Evolutionary conservation across 108 stramenopile genomes (phyloP).

Genomic region (Cyclotella choctawhatcheeana): DNA sequence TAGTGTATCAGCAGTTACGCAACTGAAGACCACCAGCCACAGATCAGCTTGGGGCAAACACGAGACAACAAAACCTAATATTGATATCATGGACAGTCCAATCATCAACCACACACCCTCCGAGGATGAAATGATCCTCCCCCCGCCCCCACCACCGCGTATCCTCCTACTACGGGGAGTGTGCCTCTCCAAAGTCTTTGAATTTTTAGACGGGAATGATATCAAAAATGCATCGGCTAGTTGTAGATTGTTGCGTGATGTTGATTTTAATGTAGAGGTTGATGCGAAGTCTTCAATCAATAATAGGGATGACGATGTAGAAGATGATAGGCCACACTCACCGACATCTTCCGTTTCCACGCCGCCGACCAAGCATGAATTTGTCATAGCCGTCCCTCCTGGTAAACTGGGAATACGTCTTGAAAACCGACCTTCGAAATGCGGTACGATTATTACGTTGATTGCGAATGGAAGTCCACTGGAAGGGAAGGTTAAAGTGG

Average conservation of each 20-base stretch:
- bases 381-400: not conserved
- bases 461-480: conserved; percentile 64
- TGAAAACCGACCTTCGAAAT: not conserved
- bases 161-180: conserved; percentile 6
- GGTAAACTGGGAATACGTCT: conserved; percentile 11
- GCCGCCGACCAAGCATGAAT: not conserved
- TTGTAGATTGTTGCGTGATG: conserved; percentile 10
- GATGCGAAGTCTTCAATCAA: not conserved
- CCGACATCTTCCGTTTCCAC: not conserved
- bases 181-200: not conserved
- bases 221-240: not conserved
- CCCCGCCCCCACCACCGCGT: conserved; percentile 18
- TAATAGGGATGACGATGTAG: not conserved
- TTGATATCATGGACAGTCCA: no score
- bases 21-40: no score
- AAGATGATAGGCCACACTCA: not conserved
- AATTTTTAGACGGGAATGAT: not conserved
- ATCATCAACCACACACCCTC: not conserved
- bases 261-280: not conserved
- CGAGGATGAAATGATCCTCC: conserved; percentile 14
- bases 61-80: no score
- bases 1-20: no score
- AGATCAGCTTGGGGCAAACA: no score
- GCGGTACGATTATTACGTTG: conserved; percentile 42
- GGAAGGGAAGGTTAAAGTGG: conserved; percentile 46